Conservation (phyloP, 1,139 yeast genomes). For the Magnusiomyces suaveolens region DNA sequence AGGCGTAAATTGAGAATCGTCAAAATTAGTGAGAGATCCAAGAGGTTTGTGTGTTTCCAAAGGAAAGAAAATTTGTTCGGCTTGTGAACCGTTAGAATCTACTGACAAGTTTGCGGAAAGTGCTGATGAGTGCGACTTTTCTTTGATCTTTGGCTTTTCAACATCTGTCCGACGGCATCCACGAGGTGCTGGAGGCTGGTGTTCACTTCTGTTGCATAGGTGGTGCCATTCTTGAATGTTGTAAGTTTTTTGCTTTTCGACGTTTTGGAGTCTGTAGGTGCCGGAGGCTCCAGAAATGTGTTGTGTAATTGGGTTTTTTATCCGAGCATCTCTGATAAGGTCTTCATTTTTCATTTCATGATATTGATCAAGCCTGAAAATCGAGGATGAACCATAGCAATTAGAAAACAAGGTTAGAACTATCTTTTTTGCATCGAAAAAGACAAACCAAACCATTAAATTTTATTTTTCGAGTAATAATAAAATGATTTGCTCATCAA, state of each 20-base stretch:
- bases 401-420: too few species aligned
- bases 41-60: too few species aligned
- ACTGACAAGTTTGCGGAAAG: neutral
- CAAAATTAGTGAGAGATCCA: conserved; percentile 18
- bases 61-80: too few species aligned
- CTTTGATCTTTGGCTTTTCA: neutral
- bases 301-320: conserved; percentile 67
- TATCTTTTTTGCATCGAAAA: too few species aligned
- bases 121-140: too few species aligned
- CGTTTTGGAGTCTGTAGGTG: conserved; percentile 57
- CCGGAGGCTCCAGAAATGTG: conserved; percentile 62
- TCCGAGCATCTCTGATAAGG: conserved; percentile 34
- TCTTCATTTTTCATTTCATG: conserved; percentile 19
- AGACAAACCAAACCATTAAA: too few species aligned
- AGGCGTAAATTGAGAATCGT: conserved; percentile 42
- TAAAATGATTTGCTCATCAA: conserved; percentile 1
- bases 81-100: neutral
- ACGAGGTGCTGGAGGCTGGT: conserved; percentile 54
- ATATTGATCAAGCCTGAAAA: conserved; percentile 11
- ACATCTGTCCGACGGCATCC: conserved; percentile 33
- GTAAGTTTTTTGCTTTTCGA: conserved; percentile 58
- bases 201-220: conserved; percentile 45
- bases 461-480: too few species aligned
- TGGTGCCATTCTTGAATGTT: conserved; percentile 66
- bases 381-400: too few species aligned